Evolutionary conservation across 2,329 filamentous ascomycete genomes (phyloP), one percentile per base, ranked within the genome.

Genomic region (Alternaria consortialis): DNA sequence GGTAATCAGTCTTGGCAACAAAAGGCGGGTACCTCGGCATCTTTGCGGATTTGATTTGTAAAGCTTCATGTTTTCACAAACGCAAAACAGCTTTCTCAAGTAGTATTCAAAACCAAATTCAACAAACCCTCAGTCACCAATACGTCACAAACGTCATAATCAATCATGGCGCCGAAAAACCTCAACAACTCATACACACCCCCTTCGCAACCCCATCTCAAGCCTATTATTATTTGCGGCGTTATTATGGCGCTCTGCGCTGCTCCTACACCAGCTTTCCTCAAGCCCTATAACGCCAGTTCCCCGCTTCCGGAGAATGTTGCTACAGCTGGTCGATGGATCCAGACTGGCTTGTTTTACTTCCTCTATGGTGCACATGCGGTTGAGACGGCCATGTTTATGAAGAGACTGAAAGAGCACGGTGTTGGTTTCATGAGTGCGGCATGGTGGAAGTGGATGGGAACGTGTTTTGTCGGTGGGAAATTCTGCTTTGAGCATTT

Each of bases 391-490:
- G 66, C 53, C 4, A 54, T 69, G 2, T 72, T 74, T 23, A 61
- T 64, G 5, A 64, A 58, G 47, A 55, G 63, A 20, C 34, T 73
- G 40, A 58, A 44, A 0, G 57, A 58, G 27, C 65, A 69, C 39
- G 67, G 72, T 0, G 60, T 74, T 1, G 51, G 60, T n/a, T 44
- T 66, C 1, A 12, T 52, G 12, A 70, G 69, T 34, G 20, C 36
- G 3, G 58, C 62, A 11, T 72, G 72, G 69, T 67, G 53, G 44
- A 67, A 72, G 53, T 72, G 71, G 70, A 62, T 73, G 25, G 68
- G 43, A 1, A 73, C 70, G 25, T 71, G 72, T 52, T 74, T 69
- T 47, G 55, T 72, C 2, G 69, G 70, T 0, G 69, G 72, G 1
- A 59, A 66, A 53, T 72, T 65, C 46, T 67, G 65, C 39, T 70